Evolutionary conservation across 148 eudicot genomes (phyloP).

Genomic region (Rhododendron williamsianum): DNA sequence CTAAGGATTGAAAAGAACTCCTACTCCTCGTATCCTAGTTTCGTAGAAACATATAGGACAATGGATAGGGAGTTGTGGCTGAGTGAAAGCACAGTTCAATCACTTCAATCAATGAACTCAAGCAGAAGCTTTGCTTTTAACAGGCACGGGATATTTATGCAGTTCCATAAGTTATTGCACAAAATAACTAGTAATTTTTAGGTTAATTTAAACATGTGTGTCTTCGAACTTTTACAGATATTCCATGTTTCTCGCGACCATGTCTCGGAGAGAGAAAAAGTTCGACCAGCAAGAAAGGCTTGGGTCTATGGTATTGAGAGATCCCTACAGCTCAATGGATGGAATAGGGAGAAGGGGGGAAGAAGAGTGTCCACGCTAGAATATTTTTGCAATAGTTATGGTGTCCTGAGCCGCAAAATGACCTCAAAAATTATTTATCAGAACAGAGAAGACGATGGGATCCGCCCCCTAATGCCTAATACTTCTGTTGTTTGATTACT

Average conservation of each 20-base stretch:
- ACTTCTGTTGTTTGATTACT: not conserved
- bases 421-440: not conserved
- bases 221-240: not conserved
- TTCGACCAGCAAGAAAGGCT: not conserved
- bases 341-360: not conserved
- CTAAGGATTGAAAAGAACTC: not conserved
- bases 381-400: not conserved
- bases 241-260: not conserved
- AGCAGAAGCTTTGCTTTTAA: not conserved
- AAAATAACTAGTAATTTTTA: not conserved
- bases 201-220: not conserved
- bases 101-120: not conserved
- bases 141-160: not conserved
- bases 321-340: not conserved
- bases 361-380: not conserved
- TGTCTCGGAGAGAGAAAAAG: not conserved
- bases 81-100: not conserved
- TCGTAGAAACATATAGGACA: not conserved
- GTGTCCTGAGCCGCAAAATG: not conserved
- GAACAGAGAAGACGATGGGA: not conserved
- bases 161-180: not conserved
- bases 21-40: not conserved
- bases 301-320: not conserved
- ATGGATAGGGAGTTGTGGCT: not conserved
- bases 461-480: not conserved